A percentile compares a stretch with the other conserved stretches of the same genome.
Conservation (phyloP, 306 rosid species). For the Mucuna pruriens region DNA sequence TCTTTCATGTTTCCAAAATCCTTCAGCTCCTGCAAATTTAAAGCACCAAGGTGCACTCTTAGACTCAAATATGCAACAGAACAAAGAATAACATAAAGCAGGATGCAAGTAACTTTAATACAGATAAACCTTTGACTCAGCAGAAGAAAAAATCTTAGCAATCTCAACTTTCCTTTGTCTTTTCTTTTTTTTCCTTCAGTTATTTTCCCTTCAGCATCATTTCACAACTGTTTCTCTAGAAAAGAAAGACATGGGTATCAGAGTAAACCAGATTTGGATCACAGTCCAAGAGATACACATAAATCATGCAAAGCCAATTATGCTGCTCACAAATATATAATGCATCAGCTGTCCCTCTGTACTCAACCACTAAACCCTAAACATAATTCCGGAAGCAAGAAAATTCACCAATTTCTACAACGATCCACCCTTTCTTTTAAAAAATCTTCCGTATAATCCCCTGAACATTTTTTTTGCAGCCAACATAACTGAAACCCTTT, state of each 20-base stretch:
- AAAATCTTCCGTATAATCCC: background rate
- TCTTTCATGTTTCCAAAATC: conserved; percentile 51
- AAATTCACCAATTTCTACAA: background rate
- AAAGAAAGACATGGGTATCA: background rate
- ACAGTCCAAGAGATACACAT: background rate
- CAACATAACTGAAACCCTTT: background rate
- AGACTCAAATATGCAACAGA: conserved; percentile 5
- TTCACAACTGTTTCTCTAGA: background rate
- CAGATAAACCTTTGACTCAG: conserved; percentile 1
- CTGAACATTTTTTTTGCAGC: background rate
- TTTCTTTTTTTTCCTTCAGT: background rate
- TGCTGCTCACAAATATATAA: background rate
- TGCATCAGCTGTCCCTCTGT: too few relatives aligned
- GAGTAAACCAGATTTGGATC: background rate
- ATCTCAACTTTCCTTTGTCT: background rate
- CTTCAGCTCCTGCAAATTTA: conserved; percentile 55
- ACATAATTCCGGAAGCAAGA: too few relatives aligned
- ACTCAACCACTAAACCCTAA: too few relatives aligned
- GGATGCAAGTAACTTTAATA: background rate
- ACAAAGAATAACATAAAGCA: conserved; percentile 4
- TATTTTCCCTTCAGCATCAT: background rate
- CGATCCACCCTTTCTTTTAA: background rate
- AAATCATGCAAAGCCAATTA: background rate
- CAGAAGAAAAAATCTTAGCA: background rate
- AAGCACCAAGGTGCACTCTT: conserved; percentile 1